Base-by-base conservation (phyloP, 768 basidiomycete species). In the Kwoniella bestiolae region DNA sequence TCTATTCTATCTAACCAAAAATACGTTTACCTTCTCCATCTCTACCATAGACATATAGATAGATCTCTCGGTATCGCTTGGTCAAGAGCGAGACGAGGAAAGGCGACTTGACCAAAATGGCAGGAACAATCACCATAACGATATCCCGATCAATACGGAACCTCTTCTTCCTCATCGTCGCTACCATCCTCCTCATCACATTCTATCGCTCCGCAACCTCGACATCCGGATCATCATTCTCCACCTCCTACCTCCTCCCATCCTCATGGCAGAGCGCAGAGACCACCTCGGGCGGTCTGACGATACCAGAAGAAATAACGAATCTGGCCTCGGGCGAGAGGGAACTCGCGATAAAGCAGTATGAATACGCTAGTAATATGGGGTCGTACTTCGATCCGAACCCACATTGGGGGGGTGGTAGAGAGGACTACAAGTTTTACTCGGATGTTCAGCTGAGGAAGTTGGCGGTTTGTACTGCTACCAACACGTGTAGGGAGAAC, bases 401-500 rank as follows among this genome's bases (percentile, higher is more conserved):
- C 28, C 64, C 56, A 3, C 58, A 51, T 47, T 65, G 64, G 56
- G 64, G 64, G 12, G 60, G 51, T 29, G 64, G 64, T 29, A 50
- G 64, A 35, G 64, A 65, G n/a, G 57, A 65, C 52, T 65, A 65
- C 49, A 65, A 65, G 49, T 47, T 29, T n/a, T 53, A 65, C 38
- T 52, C 64, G 34, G 64, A 65, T 12, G 18, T 16, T 26, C 34
- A 65, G 25, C n/a, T 65, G 57, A 50, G 64, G 25, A 58, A 65
- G 26, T 45, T 65, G 50, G 64, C 64, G 3, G 64, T 65, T 9
- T 65, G 64, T 53, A 51, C 50, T 14, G 56, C 64, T 26, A 65
- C 64, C 18, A 50, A 65, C 38, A 65, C 64, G 7, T 65, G 64
- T 29, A 59, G 64, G 50, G 55, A 65, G 28, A 65, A 65, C 45